phyloP scores from a whole-genome alignment of 129 eudicot genomes.

The Artemisia annua region DNA sequence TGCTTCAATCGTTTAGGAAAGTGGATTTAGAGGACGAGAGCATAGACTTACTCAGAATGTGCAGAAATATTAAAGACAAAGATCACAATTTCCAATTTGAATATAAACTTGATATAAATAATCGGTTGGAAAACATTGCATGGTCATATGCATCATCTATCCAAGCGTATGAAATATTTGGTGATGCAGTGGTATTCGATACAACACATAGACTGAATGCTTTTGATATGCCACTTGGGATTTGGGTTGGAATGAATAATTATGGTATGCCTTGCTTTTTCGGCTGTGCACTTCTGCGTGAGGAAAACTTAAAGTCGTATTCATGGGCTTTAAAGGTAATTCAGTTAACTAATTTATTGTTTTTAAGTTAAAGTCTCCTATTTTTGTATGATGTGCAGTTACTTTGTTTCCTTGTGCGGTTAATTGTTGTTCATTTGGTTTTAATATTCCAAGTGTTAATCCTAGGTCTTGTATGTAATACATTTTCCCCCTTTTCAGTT shows the following conservation, averaged over 20 bases:
- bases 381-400: constrained; percentile 11
- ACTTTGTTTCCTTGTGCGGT: not conserved
- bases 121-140: constrained; percentile 83
- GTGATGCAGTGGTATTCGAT: constrained; percentile 94
- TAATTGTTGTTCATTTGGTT: too few relatives aligned
- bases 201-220: constrained; percentile 95
- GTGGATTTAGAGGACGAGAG: constrained; percentile 92
- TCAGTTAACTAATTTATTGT: not conserved
- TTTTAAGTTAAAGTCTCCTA: not conserved
- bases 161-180: constrained; percentile 83
- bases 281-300: constrained; percentile 92
- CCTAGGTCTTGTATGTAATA: too few relatives aligned
- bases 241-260: constrained; percentile 97
- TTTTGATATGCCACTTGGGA: constrained; percentile 97
- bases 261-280: constrained; percentile 99
- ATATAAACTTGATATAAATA: constrained; percentile 65
- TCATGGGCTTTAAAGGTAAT: constrained; percentile 98
- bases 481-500: too few relatives aligned
- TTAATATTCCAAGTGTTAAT: too few relatives aligned
- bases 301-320: constrained; percentile 81
- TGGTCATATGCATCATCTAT: constrained; percentile 97
- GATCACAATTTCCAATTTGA: constrained; percentile 88
- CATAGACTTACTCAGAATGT: constrained; percentile 83
- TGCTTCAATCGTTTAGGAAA: constrained; percentile 93
- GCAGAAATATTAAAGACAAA: constrained; percentile 88